These are phyloP conservation scores for Schrenkiella parvula DNA, from an alignment of 345 rosid species.

Conservation along the genomic window DNA sequence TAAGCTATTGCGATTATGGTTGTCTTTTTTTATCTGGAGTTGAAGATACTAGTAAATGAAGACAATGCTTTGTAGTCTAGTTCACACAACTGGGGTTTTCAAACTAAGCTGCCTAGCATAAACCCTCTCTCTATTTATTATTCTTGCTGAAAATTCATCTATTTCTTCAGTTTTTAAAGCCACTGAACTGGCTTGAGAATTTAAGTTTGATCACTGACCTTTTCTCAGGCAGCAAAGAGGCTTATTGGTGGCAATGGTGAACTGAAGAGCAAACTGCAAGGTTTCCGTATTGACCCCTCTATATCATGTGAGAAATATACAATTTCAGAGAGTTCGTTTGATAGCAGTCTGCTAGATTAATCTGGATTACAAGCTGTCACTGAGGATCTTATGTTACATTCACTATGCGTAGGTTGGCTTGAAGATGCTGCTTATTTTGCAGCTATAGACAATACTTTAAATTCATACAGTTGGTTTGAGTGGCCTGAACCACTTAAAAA, in stretches of 20 bases:
- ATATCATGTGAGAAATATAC: constrained; percentile 55
- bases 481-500: constrained; percentile 84
- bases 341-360: neutral
- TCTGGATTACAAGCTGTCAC: neutral
- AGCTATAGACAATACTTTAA: constrained; percentile 62
- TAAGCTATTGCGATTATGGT: neutral
- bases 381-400: neutral
- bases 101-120: neutral
- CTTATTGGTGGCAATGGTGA: constrained; percentile 56
- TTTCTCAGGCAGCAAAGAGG: constrained; percentile 80
- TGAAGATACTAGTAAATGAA: neutral
- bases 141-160: neutral
- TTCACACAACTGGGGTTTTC: neutral
- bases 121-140: neutral
- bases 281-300: constrained; percentile 53
- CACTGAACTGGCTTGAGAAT: neutral
- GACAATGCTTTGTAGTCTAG: neutral
- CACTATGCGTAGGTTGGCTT: constrained; percentile 70
- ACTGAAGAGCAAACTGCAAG: constrained; percentile 57
- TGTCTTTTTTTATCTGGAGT: neutral
- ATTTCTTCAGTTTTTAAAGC: neutral
- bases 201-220: neutral
- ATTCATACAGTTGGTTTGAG: constrained; percentile 70
- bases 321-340: neutral
- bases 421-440: constrained; percentile 97